A percentile compares a stretch with the other conserved stretches of the same genome.
Conservation (phyloP, 257 asterid genomes). For the Nicotiana obtusifolia region DNA sequence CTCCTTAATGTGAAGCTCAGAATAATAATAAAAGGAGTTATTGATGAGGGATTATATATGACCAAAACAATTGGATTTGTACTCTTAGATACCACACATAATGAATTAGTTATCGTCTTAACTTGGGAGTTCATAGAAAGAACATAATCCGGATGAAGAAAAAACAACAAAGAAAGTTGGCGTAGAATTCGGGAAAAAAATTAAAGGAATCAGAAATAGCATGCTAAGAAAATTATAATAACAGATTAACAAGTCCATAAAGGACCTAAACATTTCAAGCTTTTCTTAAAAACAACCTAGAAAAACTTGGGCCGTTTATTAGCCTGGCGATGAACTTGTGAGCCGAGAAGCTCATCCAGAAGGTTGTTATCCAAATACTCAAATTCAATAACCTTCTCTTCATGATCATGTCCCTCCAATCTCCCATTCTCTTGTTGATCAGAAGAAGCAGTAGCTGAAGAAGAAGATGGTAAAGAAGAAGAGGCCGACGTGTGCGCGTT, state of each 20-base stretch:
- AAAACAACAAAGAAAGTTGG: not conserved
- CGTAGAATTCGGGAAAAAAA: not conserved
- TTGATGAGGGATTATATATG: not conserved
- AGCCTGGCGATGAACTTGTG: slow-evolving; percentile 19
- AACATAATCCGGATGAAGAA: not conserved
- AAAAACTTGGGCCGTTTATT: slow-evolving; percentile 17
- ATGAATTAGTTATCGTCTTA: not conserved
- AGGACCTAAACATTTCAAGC: not conserved
- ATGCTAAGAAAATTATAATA: not conserved
- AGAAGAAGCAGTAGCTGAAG: not conserved
- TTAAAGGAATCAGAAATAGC: not conserved
- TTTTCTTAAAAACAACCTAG: not conserved
- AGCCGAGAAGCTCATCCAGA: slow-evolving; percentile 67
- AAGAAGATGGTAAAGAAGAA: slow-evolving; percentile 8
- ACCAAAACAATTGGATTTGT: not conserved
- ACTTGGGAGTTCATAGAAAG: not conserved
- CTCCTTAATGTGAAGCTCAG: not conserved
- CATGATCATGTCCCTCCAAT: not conserved
- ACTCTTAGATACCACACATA: not conserved
- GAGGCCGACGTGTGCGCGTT: not conserved
- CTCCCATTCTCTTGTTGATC: not conserved
- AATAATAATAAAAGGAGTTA: not conserved
- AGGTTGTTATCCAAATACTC: slow-evolving; percentile 62
- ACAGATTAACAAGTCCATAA: not conserved
- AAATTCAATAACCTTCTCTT: slow-evolving; percentile 43